These are phyloP conservation scores for Xerocomellus dryophilus DNA, from an alignment of 768 basidiomycete genomes.

Conservation along the genomic window DNA sequence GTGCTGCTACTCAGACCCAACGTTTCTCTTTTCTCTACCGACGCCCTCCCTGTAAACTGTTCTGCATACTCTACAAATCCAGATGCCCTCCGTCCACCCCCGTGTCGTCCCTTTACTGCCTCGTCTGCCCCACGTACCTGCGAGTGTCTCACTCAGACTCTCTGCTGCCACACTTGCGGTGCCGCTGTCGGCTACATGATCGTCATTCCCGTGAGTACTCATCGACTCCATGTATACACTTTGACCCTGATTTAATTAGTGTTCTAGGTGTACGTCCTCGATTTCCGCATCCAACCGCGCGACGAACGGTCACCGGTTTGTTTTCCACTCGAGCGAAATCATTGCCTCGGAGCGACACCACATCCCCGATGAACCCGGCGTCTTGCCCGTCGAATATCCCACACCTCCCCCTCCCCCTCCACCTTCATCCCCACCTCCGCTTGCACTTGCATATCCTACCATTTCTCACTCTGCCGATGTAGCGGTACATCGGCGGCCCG, in stretches of 20 bases:
- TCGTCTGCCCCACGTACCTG: conserved; percentile 55
- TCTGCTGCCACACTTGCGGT: conserved; percentile 81
- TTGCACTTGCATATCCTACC: conserved; percentile 29
- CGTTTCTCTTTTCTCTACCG: conserved; percentile 80
- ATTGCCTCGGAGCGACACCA: conserved; percentile 61
- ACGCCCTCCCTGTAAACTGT: conserved; percentile 75
- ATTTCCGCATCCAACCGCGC: conserved; percentile 63
- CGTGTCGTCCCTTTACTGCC: conserved; percentile 36
- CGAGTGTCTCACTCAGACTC: conserved; percentile 79
- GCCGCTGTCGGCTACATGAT: conserved; percentile 76
- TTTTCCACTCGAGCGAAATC: conserved; percentile 77
- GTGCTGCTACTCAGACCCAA: conserved; percentile 79
- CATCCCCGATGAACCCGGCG: conserved; percentile 60
- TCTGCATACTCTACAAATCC: conserved; percentile 57
- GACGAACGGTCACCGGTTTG: conserved; percentile 84
- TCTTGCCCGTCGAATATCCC: conserved; percentile 44
- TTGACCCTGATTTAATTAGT: conserved; percentile 37
- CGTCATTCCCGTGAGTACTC: conserved; percentile 53
- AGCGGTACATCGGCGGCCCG: conserved; percentile 24
- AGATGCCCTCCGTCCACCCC: conserved; percentile 39
- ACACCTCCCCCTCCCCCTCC: conserved; percentile 32
- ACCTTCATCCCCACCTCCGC: conserved; percentile 32
- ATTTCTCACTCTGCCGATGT: conserved; percentile 23
- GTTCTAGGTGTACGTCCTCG: conserved; percentile 70
- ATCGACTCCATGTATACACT: conserved; percentile 4